A percentile compares a stretch with the other conserved stretches of the same genome.
These are phyloP conservation scores for Lathyrus tuberosus DNA, from an alignment of 306 rosid genomes.

Conservation along the genomic window DNA sequence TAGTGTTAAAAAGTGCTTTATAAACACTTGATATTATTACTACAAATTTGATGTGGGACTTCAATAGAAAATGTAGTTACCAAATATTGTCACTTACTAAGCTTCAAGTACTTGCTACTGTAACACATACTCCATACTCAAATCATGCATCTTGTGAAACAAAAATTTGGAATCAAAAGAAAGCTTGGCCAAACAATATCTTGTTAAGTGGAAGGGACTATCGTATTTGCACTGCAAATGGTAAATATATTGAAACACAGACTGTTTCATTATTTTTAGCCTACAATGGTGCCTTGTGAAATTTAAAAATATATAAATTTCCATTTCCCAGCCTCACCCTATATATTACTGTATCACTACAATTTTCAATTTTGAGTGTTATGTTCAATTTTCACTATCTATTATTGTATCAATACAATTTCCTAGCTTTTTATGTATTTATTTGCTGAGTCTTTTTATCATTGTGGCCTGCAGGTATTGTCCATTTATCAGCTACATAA, in stretches of 20 bases:
- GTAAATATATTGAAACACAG: conserved; percentile 52
- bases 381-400: conserved; percentile 8
- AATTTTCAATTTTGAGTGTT: background rate
- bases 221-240: conserved; percentile 90
- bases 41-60: no score
- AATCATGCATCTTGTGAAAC: no score
- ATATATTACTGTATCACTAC: conserved; percentile 2
- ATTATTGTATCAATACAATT: no score
- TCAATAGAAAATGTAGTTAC: no score
- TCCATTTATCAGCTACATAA: conserved; percentile 32
- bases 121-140: no score
- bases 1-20: no score
- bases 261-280: conserved; percentile 10
- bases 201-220: conserved; percentile 94
- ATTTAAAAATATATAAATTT: conserved; percentile 13
- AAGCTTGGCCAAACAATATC: conserved; percentile 85
- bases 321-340: conserved; percentile 17
- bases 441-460: conserved; percentile 29
- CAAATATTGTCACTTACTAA: no score
- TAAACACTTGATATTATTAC: no score
- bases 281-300: conserved; percentile 20
- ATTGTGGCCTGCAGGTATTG: conserved; percentile 31
- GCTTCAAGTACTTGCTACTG: no score
- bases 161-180: conserved; percentile 70
- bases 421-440: conserved; percentile 1